These are phyloP conservation scores for Kodamaea arcana DNA, from an alignment of 1,139 yeast genomes.

Conservation along the genomic window DNA sequence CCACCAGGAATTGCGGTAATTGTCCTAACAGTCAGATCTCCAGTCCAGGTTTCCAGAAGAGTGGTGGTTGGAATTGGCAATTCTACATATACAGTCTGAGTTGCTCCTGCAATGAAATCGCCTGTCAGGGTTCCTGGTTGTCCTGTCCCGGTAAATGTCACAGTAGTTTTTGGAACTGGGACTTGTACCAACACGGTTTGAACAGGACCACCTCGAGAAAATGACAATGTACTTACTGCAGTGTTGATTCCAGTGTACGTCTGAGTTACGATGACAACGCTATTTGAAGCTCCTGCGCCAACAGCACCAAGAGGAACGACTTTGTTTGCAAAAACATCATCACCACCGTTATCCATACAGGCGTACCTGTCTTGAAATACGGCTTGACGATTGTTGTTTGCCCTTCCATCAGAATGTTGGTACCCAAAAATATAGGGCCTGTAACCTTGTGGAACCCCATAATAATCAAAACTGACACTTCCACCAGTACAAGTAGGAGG, in stretches of 20 bases:
- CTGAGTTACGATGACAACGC: too few relatives aligned
- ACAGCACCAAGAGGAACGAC: background rate
- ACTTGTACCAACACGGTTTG: too few relatives aligned
- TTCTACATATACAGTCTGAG: slow-evolving; percentile 13
- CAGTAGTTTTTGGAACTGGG: too few relatives aligned
- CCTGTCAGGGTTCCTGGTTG: background rate
- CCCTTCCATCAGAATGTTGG: background rate
- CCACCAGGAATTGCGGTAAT: slow-evolving; percentile 4
- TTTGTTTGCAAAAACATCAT: too few relatives aligned
- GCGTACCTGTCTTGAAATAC: background rate
- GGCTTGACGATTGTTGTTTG: background rate
- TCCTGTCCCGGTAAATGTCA: slow-evolving; percentile 6
- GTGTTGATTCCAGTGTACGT: too few relatives aligned
- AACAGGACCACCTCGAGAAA: too few relatives aligned
- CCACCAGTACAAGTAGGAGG: too few relatives aligned
- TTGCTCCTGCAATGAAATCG: slow-evolving; percentile 1
- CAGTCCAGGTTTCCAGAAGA: slow-evolving; percentile 9
- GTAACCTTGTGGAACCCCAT: background rate
- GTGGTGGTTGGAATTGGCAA: slow-evolving; percentile 13
- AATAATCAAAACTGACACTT: background rate
- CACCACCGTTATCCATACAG: too few relatives aligned
- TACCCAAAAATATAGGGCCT: background rate
- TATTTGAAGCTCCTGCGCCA: background rate
- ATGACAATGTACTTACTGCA: too few relatives aligned
- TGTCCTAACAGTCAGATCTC: slow-evolving; percentile 12